Conservation (phyloP, 2,329 filamentous ascomycete species). For the Geoglossum cookeanum region DNA sequence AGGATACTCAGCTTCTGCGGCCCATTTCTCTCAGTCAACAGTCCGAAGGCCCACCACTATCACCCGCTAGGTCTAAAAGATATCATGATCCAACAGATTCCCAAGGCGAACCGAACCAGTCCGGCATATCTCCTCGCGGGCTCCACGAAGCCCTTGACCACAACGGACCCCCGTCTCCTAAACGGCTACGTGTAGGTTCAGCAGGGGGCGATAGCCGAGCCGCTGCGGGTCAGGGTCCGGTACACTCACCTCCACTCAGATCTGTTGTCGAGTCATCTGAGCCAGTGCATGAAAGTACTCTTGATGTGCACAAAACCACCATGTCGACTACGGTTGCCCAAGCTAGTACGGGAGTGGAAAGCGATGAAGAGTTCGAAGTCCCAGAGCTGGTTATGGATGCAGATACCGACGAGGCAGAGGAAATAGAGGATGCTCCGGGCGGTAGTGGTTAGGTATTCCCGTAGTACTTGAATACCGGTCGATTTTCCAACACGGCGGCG, state of each 20-base stretch:
- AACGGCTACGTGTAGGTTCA: background rate
- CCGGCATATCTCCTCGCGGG: background rate
- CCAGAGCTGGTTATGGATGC: conserved; percentile 4
- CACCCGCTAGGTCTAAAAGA: background rate
- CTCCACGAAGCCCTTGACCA: no score
- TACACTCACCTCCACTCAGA: background rate
- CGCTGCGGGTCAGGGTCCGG: background rate
- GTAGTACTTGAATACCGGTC: no score
- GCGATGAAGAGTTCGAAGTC: conserved; percentile 17
- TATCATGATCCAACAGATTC: background rate
- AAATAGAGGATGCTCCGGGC: background rate
- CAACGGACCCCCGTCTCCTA: background rate
- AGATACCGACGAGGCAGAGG: conserved; percentile 3
- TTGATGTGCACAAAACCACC: conserved; percentile 10
- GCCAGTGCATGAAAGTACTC: conserved; percentile 5
- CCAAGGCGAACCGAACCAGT: background rate
- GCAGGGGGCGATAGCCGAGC: background rate
- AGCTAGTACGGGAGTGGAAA: conserved; percentile 7
- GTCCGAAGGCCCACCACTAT: background rate
- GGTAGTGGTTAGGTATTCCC: background rate
- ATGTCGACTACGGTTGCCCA: conserved; percentile 9
- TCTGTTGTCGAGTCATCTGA: background rate
- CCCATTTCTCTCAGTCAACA: background rate
- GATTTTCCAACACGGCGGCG: no score
- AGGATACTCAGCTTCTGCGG: background rate